Evolutionary conservation across 179 eudicot species (phyloP), one percentile per base, ranked within the genome.

Genomic region (Nepenthes alata): DNA sequence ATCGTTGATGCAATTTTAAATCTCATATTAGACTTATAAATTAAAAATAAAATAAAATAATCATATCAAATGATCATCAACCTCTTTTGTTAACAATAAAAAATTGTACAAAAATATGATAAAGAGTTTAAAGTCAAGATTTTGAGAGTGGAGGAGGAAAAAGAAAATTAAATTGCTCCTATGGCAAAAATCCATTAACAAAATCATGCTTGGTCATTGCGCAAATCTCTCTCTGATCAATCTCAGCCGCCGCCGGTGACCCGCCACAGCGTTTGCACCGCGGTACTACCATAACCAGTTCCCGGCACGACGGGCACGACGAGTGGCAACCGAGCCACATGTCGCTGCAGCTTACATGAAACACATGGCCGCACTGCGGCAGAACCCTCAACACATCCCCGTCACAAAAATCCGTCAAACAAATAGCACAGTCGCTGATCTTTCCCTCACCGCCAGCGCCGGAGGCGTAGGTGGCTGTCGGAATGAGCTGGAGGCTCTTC

Each of bases 291-390:
- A 72, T 57, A 53, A 78, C 77, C 68, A 72, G 59, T 72, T 72
- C 75, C 45, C 80, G 67, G 61, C 83, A 78, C 3, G 80, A 79
- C 9, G 80, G 80, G 71, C 83, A 79, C 0, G 83, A 75, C 2
- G 78, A 79, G 48, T 73, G 74, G 4, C 73, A 67, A 34, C 64
- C 60, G 55, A 79, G 83, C 83, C 83, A 79, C 11, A 53, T 64
- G 54, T 79, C 83, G 35, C 75, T 69, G 57, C 82, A 78, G 14
- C 62, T 49, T 14, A 78, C 72, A 47, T 78, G 79, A 66, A 78
- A 78, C 11, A 66, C 72, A 61, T 78, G 82, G 58, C 70, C 70
- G 37, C 82, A 69, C 47, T 67, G 69, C 12, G 82, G 82, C 67
- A 78, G 72, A 5, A 78, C 53, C 61, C 79, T 69, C 76, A 68